These are phyloP conservation scores for Ostreobium quekettii DNA, from an alignment of 139 green algal genomes.

Conservation along the genomic window DNA sequence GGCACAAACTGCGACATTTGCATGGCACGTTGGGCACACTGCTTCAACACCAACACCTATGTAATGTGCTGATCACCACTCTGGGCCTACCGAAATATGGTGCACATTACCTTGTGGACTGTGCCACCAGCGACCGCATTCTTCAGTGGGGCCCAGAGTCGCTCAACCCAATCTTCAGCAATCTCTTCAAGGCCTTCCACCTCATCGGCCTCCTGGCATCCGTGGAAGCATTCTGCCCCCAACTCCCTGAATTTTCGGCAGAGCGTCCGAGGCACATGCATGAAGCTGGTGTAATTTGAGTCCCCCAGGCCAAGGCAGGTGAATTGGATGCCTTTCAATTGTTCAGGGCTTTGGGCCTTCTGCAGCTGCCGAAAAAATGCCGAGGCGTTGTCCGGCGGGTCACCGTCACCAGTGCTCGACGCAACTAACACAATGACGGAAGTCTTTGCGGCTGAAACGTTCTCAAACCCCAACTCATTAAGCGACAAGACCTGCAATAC, in stretches of 20 bases:
- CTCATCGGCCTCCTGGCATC: constrained; percentile 75
- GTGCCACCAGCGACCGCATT: constrained; percentile 17
- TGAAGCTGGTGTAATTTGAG: constrained; percentile 96
- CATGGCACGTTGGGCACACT: too few species aligned
- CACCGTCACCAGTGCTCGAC: constrained; percentile 77
- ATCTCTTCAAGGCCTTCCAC: constrained; percentile 78
- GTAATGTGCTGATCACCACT: too few species aligned
- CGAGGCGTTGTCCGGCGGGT: constrained; percentile 85
- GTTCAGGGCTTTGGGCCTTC: neutral
- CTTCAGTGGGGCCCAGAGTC: constrained; percentile 58
- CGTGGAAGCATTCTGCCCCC: constrained; percentile 69
- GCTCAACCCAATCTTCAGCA: constrained; percentile 73
- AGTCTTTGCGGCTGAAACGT: constrained; percentile 32
- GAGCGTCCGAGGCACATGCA: constrained; percentile 56
- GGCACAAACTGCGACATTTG: too few species aligned
- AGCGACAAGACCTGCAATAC: constrained; percentile 40
- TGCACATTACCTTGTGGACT: too few species aligned
- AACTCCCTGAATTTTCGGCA: constrained; percentile 55
- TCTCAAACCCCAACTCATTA: constrained; percentile 66
- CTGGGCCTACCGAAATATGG: too few species aligned
- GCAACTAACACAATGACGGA: constrained; percentile 45
- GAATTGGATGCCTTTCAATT: constrained; percentile 65
- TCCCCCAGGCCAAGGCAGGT: constrained; percentile 86
- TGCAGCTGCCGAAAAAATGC: constrained; percentile 52
- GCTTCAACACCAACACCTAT: too few species aligned